phyloP scores from a whole-genome alignment of 331 rosid genomes.

The Prunus yedoensis region DNA sequence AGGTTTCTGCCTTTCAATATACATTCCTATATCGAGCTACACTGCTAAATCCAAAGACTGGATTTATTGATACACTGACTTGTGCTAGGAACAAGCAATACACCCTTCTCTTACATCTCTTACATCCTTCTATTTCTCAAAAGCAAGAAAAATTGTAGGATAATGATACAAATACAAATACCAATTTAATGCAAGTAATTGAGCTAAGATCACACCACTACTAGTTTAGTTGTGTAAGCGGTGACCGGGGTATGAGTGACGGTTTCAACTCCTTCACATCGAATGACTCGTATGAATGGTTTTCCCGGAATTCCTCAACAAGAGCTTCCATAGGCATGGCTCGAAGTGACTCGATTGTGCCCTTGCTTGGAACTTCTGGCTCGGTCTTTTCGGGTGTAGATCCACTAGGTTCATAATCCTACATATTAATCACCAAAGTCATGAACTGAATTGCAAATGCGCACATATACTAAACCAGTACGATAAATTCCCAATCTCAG shows the following conservation, averaged over 20 bases:
- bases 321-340: constrained; percentile 85
- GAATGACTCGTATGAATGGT: constrained; percentile 50
- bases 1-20: constrained; percentile 23
- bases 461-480: neutral
- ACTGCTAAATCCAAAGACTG: constrained; percentile 63
- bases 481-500: neutral
- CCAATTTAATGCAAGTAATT: constrained; percentile 3
- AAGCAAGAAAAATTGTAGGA: constrained; percentile 21
- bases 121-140: constrained; percentile 6
- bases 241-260: constrained; percentile 89
- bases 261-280: constrained; percentile 75
- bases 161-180: constrained; percentile 49
- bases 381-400: constrained; percentile 64
- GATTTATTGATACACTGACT: constrained; percentile 44
- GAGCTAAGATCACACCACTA: neutral
- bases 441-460: neutral
- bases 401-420: constrained; percentile 92
- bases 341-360: constrained; percentile 78
- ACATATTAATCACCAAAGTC: constrained; percentile 13
- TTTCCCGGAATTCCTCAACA: constrained; percentile 84
- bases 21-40: constrained; percentile 34
- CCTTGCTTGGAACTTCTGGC: constrained; percentile 75
- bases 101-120: constrained; percentile 5
- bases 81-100: constrained; percentile 19
- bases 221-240: constrained; percentile 65